A percentile compares a stretch with the other conserved stretches of the same genome.
phyloP scores from a whole-genome alignment of 805 yeast species.

The Starmera dryadoides region DNA sequence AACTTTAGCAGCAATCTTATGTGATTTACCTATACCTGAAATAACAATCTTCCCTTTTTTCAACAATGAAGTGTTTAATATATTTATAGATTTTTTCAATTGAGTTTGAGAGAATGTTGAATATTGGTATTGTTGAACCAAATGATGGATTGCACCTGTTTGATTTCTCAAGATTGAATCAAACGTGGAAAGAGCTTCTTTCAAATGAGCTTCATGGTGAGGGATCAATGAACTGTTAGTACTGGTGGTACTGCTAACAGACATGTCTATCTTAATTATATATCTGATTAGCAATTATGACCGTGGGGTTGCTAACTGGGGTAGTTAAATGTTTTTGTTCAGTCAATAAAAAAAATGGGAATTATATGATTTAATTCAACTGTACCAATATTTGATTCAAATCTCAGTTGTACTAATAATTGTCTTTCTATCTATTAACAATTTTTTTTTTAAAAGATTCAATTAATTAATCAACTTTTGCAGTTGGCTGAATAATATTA shows the following conservation, averaged over 20 bases:
- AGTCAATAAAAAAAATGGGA: too few relatives aligned
- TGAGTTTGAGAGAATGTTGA: slow-evolving; percentile 40
- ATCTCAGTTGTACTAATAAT: too few relatives aligned
- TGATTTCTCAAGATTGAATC: slow-evolving; percentile 35
- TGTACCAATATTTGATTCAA: too few relatives aligned
- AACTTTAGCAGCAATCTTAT: slow-evolving; percentile 68
- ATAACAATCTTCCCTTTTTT: slow-evolving; percentile 64
- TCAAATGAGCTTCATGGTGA: slow-evolving; percentile 14
- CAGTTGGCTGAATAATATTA: too few relatives aligned
- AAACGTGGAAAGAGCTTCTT: slow-evolving; percentile 24
- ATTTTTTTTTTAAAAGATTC: too few relatives aligned
- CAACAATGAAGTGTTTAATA: slow-evolving; percentile 27
- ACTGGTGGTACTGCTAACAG: background rate
- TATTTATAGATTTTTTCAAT: slow-evolving; percentile 33
- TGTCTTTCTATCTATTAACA: too few relatives aligned
- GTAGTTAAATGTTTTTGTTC: too few relatives aligned
- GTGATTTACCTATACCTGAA: slow-evolving; percentile 82
- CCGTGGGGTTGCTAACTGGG: too few relatives aligned
- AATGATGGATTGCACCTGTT: slow-evolving; percentile 37
- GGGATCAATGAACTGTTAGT: background rate
- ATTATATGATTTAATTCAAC: too few relatives aligned
- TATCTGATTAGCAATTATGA: too few relatives aligned
- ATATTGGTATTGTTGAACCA: slow-evolving; percentile 36
- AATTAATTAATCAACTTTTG: too few relatives aligned
- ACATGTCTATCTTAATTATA: background rate